A percentile compares a stretch with the other conserved stretches of the same genome.
Conservation (phyloP, 176 grass and related monocot species). For the Neostapfia colusana region DNA sequence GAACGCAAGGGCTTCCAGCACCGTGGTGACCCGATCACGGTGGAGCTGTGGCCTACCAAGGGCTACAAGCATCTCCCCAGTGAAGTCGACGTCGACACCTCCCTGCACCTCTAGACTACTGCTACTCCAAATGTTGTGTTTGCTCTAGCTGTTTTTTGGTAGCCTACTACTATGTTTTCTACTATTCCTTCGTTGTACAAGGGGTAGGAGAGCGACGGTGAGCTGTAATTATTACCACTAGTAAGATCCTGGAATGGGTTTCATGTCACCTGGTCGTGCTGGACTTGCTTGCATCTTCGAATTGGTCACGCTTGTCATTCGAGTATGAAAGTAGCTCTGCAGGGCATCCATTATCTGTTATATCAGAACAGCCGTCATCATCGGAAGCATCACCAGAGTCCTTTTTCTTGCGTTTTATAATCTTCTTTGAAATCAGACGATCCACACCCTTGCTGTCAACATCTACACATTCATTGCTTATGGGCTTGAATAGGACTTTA, state of each 20-base stretch:
- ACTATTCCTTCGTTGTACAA: conserved; percentile 44
- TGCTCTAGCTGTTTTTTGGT: conserved; percentile 42
- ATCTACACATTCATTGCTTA: conserved; percentile 57
- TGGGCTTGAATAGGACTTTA: conserved; percentile 76
- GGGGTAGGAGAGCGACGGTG: conserved; percentile 26
- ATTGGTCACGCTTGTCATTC: conserved; percentile 27
- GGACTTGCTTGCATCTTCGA: conserved; percentile 50
- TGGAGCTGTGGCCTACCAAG: conserved; percentile 49
- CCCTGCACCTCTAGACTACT: conserved; percentile 67
- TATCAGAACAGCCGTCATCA: conserved; percentile 21
- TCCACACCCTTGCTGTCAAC: conserved; percentile 53
- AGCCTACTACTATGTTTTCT: conserved; percentile 40
- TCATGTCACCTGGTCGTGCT: conserved; percentile 33
- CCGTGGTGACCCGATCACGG: conserved; percentile 24
- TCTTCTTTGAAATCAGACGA: conserved; percentile 56
- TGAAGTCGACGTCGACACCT: conserved; percentile 76
- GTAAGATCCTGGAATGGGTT: conserved; percentile 43
- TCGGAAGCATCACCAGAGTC: conserved; percentile 10
- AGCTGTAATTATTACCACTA: conserved; percentile 64
- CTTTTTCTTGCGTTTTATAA: conserved; percentile 72
- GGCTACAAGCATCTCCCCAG: conserved; percentile 33
- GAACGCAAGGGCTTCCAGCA: conserved; percentile 48
- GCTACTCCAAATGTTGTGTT: conserved; percentile 30
- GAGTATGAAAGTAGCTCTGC: conserved; percentile 43
- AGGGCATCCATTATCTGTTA: conserved; percentile 50